A percentile compares a stretch with the other conserved stretches of the same genome.
These are phyloP conservation scores for Leptographium procerum DNA, from an alignment of 2,329 filamentous ascomycete genomes.

Conservation along the genomic window DNA sequence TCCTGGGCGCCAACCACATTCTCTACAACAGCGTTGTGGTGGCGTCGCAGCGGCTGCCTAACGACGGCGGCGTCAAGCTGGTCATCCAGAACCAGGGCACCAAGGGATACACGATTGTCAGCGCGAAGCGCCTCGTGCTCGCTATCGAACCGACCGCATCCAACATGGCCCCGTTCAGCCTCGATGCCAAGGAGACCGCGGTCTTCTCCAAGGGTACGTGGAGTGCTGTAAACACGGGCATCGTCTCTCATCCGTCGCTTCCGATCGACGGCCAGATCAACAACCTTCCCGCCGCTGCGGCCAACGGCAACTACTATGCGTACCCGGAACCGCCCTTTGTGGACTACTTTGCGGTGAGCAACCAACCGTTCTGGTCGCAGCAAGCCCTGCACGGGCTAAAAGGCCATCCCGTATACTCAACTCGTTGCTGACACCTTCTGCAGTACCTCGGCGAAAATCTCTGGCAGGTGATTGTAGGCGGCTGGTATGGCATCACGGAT, in stretches of 20 bases:
- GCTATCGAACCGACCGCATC: slow-evolving; percentile 22
- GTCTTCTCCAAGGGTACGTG: slow-evolving; percentile 22
- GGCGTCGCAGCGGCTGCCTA: slow-evolving; percentile 17
- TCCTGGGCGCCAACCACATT: slow-evolving; percentile 23
- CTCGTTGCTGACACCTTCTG: no score
- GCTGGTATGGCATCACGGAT: slow-evolving; percentile 11
- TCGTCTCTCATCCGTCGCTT: slow-evolving; percentile 21
- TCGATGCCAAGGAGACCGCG: slow-evolving; percentile 18
- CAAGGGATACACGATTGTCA: slow-evolving; percentile 17
- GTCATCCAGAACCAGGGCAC: slow-evolving; percentile 15
- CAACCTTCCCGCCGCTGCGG: slow-evolving; percentile 18
- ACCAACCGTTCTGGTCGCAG: no score
- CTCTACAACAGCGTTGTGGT: slow-evolving; percentile 24
- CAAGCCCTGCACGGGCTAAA: no score
- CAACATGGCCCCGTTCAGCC: slow-evolving; percentile 21
- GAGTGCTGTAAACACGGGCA: slow-evolving; percentile 20
- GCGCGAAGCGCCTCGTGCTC: slow-evolving; percentile 23
- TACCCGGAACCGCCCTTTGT: slow-evolving; percentile 18
- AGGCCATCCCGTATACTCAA: no score
- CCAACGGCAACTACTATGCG: slow-evolving; percentile 16
- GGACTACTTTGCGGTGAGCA: slow-evolving; percentile 11
- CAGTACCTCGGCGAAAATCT: slow-evolving; percentile 17
- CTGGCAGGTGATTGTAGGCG: slow-evolving; percentile 18
- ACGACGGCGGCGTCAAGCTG: slow-evolving; percentile 17
- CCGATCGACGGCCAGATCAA: slow-evolving; percentile 16